phyloP scores from a whole-genome alignment of 306 rosid genomes.

The Gastrolobium bilobum region DNA sequence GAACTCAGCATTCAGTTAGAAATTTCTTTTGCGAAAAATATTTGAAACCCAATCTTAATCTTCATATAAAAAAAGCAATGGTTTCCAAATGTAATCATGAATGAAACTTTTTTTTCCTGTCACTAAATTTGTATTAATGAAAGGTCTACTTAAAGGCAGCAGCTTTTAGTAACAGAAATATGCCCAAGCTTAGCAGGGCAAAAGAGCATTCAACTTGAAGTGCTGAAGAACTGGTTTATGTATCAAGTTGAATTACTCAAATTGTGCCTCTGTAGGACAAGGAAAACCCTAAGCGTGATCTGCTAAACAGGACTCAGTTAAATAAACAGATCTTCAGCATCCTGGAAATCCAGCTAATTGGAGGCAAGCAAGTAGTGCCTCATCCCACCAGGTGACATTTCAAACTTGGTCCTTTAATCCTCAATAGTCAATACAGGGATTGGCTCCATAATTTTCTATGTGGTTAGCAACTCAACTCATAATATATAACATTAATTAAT shows the following conservation, averaged over 20 bases:
- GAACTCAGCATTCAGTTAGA: conserved; percentile 27
- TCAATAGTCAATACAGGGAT: not conserved
- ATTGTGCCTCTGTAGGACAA: not conserved
- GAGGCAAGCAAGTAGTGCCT: conserved; percentile 9
- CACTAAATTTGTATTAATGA: not conserved
- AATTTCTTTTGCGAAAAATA: not conserved
- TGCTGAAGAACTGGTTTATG: not conserved
- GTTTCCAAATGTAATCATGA: conserved; percentile 15
- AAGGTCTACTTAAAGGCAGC: not conserved
- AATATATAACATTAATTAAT: not conserved
- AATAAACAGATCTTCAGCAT: not conserved
- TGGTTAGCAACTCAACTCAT: conserved; percentile 2
- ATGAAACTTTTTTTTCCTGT: not conserved
- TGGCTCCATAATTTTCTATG: not conserved
- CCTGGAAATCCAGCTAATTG: conserved; percentile 15
- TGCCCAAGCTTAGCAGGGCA: conserved; percentile 10
- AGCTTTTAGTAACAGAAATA: not conserved
- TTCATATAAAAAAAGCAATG: not conserved
- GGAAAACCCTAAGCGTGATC: conserved; percentile 12
- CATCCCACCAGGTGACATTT: conserved; percentile 18
- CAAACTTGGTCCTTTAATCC: conserved; percentile 3
- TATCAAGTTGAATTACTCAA: conserved; percentile 12
- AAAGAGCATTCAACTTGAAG: conserved; percentile 24
- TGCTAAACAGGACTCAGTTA: conserved; percentile 12
- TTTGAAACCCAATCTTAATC: conserved; percentile 25